These are phyloP conservation scores for Canavalia gladiata DNA, from an alignment of 306 rosid species.

Conservation along the genomic window DNA sequence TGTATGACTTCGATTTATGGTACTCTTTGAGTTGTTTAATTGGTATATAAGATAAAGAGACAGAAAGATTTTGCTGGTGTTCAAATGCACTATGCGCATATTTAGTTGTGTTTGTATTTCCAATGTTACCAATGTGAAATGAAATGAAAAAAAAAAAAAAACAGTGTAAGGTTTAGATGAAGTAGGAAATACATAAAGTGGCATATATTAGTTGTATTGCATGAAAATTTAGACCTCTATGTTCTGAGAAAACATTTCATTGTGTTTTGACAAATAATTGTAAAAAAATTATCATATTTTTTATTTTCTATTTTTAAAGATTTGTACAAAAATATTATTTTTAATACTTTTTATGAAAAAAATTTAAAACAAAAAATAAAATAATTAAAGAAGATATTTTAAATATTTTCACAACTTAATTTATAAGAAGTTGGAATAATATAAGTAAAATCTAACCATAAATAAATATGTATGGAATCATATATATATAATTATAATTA, in stretches of 20 bases:
- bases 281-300: neutral
- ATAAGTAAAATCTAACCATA: no score
- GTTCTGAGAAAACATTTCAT: neutral
- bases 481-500: no score
- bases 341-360: neutral
- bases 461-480: no score
- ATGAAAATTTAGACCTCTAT: no score
- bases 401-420: no score
- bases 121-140: neutral
- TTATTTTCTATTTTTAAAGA: neutral
- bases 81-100: neutral
- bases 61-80: neutral
- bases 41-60: neutral
- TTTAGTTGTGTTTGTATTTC: slow-evolving; percentile 14
- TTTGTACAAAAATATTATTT: neutral
- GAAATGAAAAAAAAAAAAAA: neutral
- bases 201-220: no score
- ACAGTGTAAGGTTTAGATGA: neutral
- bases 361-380: no score
- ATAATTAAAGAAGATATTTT: no score
- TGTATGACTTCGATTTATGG: slow-evolving; percentile 12
- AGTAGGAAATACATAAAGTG: neutral
- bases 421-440: no score
- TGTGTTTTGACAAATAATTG: neutral
- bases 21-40: slow-evolving; percentile 4